These are phyloP conservation scores for Metschnikowia sp. DNA, from an alignment of 805 yeast species.

Conservation along the genomic window DNA sequence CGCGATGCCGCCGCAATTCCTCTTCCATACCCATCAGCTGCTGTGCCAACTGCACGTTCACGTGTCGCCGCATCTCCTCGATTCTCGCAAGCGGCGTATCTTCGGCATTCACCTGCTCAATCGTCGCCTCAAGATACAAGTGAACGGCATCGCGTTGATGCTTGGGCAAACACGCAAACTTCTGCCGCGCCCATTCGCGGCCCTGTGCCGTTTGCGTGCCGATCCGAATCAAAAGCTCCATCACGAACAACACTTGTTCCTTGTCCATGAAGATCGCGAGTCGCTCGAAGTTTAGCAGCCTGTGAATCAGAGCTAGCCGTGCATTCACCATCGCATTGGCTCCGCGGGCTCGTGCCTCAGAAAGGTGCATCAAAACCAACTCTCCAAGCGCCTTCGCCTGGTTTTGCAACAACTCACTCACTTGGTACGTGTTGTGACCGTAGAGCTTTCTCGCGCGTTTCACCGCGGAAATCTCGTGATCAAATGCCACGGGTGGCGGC, in stretches of 20 bases:
- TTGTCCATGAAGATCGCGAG: conserved; percentile 12
- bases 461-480: conserved; percentile 3
- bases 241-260: conserved; percentile 8
- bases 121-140: conserved; percentile 11
- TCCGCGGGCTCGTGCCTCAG: conserved; percentile 14
- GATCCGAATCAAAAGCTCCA: conserved; percentile 11
- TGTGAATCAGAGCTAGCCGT: conserved; percentile 9
- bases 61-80: conserved; percentile 12
- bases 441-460: conserved; percentile 4
- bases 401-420: conserved; percentile 6
- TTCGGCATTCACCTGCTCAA: conserved; percentile 6
- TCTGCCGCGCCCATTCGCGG: conserved; percentile 4
- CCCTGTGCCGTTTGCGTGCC: conserved; percentile 12
- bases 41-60: conserved; percentile 12
- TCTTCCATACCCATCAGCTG: conserved; percentile 11
- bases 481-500: conserved; percentile 2
- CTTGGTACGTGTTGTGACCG: conserved; percentile 8
- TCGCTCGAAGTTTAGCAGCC: conserved; percentile 13
- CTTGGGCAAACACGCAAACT: conserved; percentile 7
- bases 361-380: conserved; percentile 8
- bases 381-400: conserved; percentile 4
- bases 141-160: conserved; percentile 12
- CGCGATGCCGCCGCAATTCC: conserved; percentile 8
- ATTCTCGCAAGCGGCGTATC: conserved; percentile 12
- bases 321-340: conserved; percentile 10